phyloP scores from a whole-genome alignment of 768 basidiomycete species.

The Trametes gibbosa region DNA sequence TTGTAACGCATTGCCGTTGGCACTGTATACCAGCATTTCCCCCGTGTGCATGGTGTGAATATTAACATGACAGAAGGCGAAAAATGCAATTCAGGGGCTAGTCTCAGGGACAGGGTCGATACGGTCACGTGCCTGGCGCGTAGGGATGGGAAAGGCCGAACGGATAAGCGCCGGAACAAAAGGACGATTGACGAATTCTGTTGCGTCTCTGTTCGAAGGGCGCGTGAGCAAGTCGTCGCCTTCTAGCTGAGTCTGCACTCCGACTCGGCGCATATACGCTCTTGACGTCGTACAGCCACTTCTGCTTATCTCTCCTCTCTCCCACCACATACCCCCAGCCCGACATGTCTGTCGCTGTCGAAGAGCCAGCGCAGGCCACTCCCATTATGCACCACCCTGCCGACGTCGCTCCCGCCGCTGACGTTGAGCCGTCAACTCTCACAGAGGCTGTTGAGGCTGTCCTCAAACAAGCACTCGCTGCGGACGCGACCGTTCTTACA shows the following conservation, averaged over 20 bases:
- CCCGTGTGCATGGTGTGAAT: too few relatives aligned
- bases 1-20: conserved; percentile 1
- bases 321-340: not conserved
- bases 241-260: conserved; percentile 10
- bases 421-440: not conserved
- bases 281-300: conserved; percentile 9
- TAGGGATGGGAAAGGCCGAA: conserved; percentile 14
- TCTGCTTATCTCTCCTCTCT: conserved; percentile 14
- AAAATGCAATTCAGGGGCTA: not conserved
- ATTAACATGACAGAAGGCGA: too few relatives aligned
- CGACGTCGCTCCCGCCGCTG: not conserved
- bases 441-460: conserved; percentile 2
- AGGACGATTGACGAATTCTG: conserved; percentile 19
- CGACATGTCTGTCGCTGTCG: conserved; percentile 23
- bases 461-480: not conserved
- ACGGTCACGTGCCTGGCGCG: conserved; percentile 20
- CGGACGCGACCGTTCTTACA: conserved; percentile 2
- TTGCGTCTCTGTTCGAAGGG: conserved; percentile 12
- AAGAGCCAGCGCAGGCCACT: conserved; percentile 16
- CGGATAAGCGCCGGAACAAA: conserved; percentile 9
- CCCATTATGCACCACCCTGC: conserved; percentile 11
- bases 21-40: not conserved
- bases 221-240: conserved; percentile 19
- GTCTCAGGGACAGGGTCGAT: not conserved
- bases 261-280: conserved; percentile 9